phyloP scores from a whole-genome alignment of 257 asterid species.

The Solanum appendiculatum region DNA sequence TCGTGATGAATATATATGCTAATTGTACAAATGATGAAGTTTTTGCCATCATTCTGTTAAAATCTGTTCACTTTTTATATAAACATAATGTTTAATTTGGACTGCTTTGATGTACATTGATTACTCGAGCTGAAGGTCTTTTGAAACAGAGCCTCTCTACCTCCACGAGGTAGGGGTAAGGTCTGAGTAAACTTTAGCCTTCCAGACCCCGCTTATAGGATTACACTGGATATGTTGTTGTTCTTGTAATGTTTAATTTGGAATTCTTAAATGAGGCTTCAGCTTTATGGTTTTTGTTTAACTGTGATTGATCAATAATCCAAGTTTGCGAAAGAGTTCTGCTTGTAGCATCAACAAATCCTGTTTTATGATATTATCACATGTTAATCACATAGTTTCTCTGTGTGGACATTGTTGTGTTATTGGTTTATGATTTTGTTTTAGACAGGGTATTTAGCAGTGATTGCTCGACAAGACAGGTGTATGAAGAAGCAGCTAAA shows the following conservation, averaged over 20 bases:
- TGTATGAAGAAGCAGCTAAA: slow-evolving; percentile 87
- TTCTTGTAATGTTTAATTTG: neutral
- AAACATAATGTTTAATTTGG: too few relatives aligned
- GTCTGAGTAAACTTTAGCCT: neutral
- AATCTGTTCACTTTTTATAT: too few relatives aligned
- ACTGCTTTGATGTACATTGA: too few relatives aligned
- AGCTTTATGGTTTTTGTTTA: neutral
- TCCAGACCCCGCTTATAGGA: neutral
- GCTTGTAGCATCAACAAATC: neutral
- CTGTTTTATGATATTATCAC: neutral
- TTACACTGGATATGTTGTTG: neutral
- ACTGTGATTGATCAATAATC: neutral
- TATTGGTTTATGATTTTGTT: neutral
- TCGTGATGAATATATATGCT: neutral
- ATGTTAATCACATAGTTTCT: neutral
- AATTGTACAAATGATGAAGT: neutral
- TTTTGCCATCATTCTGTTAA: too few relatives aligned
- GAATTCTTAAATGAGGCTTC: neutral
- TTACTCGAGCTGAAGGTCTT: too few relatives aligned
- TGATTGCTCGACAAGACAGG: slow-evolving; percentile 51
- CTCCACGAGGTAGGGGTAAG: neutral
- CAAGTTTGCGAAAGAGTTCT: neutral
- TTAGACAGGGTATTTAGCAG: slow-evolving; percentile 74
- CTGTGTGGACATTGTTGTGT: neutral
- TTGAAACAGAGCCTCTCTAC: neutral